Conservation (phyloP, 805 yeast genomes). For the Candida stauntonica region DNA sequence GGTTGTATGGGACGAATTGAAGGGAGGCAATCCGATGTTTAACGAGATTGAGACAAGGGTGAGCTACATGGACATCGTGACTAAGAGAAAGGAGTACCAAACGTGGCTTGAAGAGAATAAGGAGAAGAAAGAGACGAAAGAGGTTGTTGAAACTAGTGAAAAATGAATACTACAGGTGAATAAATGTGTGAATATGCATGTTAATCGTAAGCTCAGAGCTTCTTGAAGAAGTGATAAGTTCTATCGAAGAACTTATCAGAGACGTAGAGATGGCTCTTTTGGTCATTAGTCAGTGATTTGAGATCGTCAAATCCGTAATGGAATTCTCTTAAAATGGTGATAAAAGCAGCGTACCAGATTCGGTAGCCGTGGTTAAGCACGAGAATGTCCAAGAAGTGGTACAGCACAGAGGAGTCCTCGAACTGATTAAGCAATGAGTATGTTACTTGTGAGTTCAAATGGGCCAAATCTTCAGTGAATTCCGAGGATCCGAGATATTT, state of each 20-base stretch:
- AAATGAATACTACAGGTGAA: background rate
- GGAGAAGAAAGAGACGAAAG: background rate
- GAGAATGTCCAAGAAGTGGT: slow-evolving; percentile 21
- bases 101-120: slow-evolving; percentile 12
- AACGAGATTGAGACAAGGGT: slow-evolving; percentile 46
- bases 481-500: slow-evolving; percentile 10
- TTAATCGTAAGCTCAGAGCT: slow-evolving; percentile 12
- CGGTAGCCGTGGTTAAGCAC: slow-evolving; percentile 32
- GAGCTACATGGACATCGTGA: slow-evolving; percentile 45
- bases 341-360: slow-evolving; percentile 34
- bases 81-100: slow-evolving; percentile 41
- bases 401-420: slow-evolving; percentile 5
- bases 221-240: slow-evolving; percentile 19
- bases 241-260: slow-evolving; percentile 20
- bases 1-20: slow-evolving; percentile 40
- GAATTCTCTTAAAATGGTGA: slow-evolving; percentile 41
- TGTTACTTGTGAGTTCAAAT: slow-evolving; percentile 10
- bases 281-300: slow-evolving; percentile 20
- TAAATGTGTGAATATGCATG: background rate
- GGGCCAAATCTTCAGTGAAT: slow-evolving; percentile 7
- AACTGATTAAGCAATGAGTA: slow-evolving; percentile 6
- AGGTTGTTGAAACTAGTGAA: background rate
- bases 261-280: slow-evolving; percentile 14
- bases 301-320: slow-evolving; percentile 46
- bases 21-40: slow-evolving; percentile 42